These are phyloP conservation scores for Aegilops longissima DNA, from an alignment of 176 grass and related monocot species.

Conservation along the genomic window DNA sequence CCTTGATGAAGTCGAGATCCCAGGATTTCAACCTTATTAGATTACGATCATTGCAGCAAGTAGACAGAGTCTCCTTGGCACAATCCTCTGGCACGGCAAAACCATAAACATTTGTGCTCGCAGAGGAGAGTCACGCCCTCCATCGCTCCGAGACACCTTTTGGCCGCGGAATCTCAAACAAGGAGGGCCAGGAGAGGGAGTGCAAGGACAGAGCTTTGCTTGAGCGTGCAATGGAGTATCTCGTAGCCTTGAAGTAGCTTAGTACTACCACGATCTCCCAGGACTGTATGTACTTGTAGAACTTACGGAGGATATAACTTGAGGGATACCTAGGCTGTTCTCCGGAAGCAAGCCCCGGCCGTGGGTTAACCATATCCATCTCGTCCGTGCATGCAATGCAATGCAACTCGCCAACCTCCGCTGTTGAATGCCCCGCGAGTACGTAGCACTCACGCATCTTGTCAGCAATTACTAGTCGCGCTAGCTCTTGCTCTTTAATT, in stretches of 20 bases:
- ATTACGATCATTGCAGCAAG: too few species aligned
- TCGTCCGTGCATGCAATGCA: too few species aligned
- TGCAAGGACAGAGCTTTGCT: not conserved
- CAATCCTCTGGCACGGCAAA: too few species aligned
- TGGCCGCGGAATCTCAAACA: not conserved
- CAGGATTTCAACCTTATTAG: too few species aligned
- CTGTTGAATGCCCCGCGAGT: slow-evolving; percentile 13
- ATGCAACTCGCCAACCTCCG: not conserved
- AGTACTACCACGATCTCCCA: not conserved
- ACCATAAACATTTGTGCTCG: too few species aligned
- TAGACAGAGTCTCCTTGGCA: too few species aligned
- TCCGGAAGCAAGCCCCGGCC: not conserved
- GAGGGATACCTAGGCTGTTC: not conserved
- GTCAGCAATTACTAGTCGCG: not conserved
- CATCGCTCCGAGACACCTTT: not conserved
- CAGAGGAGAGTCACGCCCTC: not conserved
- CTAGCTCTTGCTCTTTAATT: not conserved
- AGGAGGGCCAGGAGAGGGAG: not conserved
- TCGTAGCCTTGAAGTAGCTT: not conserved
- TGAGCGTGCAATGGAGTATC: not conserved
- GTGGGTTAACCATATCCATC: too few species aligned
- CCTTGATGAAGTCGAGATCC: too few species aligned
- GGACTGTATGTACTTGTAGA: not conserved
- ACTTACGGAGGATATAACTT: not conserved
- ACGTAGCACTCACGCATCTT: not conserved